Base-by-base conservation (phyloP, 257 asterid species). In the Rauvolfia tetraphylla region DNA sequence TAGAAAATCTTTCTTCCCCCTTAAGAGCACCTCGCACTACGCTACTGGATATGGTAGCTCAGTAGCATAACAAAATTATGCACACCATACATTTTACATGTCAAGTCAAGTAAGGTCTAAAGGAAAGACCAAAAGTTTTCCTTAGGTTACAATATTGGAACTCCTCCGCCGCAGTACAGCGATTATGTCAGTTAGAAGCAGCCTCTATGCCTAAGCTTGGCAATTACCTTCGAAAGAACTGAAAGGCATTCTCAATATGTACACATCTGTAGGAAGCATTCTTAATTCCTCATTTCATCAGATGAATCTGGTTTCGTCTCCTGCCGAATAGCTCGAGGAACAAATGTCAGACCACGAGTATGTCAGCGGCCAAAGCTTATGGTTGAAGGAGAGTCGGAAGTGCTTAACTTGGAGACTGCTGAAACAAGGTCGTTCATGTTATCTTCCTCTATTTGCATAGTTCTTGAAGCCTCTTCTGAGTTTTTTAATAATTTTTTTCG, bases 321-420 rank as follows among this genome's bases (percentile, higher is more conserved):
- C 79, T 79, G 89, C 78, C 84, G 91, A 82, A 87, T 49, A 22
- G 95, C 85, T 17, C 97, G 83, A 72, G 98, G 97, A 76, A 89
- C 88, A 44, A 95, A 92, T 48, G 92, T 63, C 71, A 91, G 72
- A 49, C 95, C 98, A 22, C 90, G 93, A 71, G 83, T 72, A 62
- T 85, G 89, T 74, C 90, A 91, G 39, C 87, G 95, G 62, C 98
- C 98, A 76, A 95, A 95, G 84, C 96, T 95, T 75, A 92, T 77
- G 1, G 93, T 79, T 38, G 97, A 86, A 53, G 97, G 97, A 81
- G 97, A 84, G 78, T 90, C 94, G 0, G 93, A 85, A 79, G 98
- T 90, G 91, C 87, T 95, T 79, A 95, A 75, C 75, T 71, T 92
- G 1, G 98, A 92, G 65, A 92, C 97, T 49, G 95, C 97, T 49